Evolutionary conservation across 495 filamentous ascomycete species (phyloP).

Genomic region (Penicillium ochrochloron): DNA sequence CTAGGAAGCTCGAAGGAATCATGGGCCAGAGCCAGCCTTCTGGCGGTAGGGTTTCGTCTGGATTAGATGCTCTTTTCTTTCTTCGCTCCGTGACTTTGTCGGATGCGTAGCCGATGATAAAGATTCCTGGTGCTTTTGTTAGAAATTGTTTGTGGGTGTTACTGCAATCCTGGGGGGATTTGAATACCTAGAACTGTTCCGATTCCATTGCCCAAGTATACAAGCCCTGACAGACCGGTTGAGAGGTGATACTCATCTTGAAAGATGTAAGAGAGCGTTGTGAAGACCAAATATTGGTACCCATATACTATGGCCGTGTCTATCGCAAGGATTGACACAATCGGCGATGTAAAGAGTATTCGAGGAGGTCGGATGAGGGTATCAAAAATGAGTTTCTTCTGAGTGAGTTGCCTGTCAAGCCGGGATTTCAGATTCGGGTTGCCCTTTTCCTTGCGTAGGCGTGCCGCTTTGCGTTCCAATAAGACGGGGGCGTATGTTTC

Average conservation of each 20-base stretch:
- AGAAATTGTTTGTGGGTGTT: too few species aligned
- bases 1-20: not conserved
- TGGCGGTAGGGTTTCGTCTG: not conserved
- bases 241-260: slow-evolving; percentile 1
- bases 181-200: slow-evolving; percentile 1
- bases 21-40: slow-evolving; percentile 4
- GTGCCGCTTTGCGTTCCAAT: slow-evolving; percentile 1
- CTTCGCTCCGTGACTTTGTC: slow-evolving; percentile 3
- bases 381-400: not conserved
- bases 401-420: not conserved
- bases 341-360: not conserved
- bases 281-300: slow-evolving; percentile 8
- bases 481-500: slow-evolving; percentile 10
- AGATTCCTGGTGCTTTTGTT: not conserved
- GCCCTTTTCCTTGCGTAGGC: slow-evolving; percentile 8
- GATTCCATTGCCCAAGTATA: slow-evolving; percentile 3
- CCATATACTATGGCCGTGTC: slow-evolving; percentile 4
- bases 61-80: not conserved
- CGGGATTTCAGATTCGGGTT: not conserved
- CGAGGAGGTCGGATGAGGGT: not conserved
- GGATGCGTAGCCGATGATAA: slow-evolving; percentile 5
- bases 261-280: slow-evolving; percentile 7
- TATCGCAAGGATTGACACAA: not conserved
- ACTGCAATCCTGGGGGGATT: not conserved
- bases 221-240: not conserved